A percentile compares a stretch with the other conserved stretches of the same genome.
Evolutionary conservation across 139 green algal species (phyloP).

Genomic region (Chlamydomonas sp.): DNA sequence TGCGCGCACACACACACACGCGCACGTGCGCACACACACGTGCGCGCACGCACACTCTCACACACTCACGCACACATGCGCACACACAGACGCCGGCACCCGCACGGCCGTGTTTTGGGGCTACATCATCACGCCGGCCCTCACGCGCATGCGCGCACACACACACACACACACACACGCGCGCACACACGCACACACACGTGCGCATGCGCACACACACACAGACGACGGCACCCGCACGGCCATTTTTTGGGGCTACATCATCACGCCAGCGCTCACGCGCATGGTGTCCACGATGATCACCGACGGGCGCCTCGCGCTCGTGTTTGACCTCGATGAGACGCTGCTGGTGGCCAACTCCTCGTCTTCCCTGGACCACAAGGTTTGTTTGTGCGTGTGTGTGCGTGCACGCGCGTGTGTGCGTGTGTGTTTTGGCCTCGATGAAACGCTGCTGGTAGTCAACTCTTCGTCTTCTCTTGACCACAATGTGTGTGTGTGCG

Average conservation of each 20-base stretch:
- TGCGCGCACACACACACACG: too few species aligned
- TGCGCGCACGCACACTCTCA: too few species aligned
- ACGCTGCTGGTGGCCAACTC: conserved; percentile 68
- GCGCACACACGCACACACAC: too few species aligned
- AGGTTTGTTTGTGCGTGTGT: too few species aligned
- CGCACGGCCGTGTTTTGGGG: conserved; percentile 47
- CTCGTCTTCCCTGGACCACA: conserved; percentile 11
- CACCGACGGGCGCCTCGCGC: conserved; percentile 42
- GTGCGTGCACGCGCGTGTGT: background rate
- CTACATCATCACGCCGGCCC: conserved; percentile 38
- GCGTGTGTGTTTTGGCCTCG: background rate
- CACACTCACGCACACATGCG: too few species aligned
- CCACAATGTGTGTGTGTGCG: background rate
- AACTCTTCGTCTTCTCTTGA: too few species aligned
- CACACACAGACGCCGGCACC: conserved; percentile 34
- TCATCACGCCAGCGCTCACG: conserved; percentile 28
- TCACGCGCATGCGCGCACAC: too few species aligned
- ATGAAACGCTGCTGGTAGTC: too few species aligned
- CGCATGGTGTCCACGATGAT: conserved; percentile 40
- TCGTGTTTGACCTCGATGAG: conserved; percentile 85
- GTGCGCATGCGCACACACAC: background rate
- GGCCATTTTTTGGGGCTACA: conserved; percentile 57
- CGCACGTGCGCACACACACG: too few species aligned
- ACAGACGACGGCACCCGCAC: conserved; percentile 27
- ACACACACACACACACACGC: too few species aligned